These are phyloP conservation scores for Lactifluus subvellereus DNA, from an alignment of 768 basidiomycete genomes.

Conservation along the genomic window DNA sequence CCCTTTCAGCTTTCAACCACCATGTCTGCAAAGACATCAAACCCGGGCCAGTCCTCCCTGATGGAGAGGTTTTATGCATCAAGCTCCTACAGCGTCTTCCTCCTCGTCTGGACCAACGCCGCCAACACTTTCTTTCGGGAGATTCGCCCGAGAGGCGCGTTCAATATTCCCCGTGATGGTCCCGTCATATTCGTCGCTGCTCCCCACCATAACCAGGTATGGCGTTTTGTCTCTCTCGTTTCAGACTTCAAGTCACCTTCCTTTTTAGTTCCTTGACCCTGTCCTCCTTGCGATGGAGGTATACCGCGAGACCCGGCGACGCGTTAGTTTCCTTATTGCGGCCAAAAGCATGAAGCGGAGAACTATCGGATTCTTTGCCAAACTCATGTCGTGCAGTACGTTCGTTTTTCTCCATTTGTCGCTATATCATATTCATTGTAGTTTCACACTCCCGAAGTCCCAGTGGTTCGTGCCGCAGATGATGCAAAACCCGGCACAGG, in stretches of 20 bases:
- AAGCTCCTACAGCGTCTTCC: constrained; percentile 57
- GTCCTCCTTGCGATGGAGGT: constrained; percentile 76
- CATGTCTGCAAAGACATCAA: not conserved
- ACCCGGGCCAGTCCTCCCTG: not conserved
- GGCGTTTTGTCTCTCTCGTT: constrained; percentile 24
- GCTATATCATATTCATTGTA: not conserved
- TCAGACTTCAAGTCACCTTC: not conserved
- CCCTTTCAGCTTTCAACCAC: not conserved
- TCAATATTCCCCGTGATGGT: constrained; percentile 84
- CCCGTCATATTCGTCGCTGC: constrained; percentile 92
- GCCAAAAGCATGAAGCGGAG: constrained; percentile 81
- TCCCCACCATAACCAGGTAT: constrained; percentile 86
- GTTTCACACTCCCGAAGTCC: constrained; percentile 47
- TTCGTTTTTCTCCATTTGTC: constrained; percentile 12
- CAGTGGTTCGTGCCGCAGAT: constrained; percentile 89
- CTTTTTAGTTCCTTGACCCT: constrained; percentile 80
- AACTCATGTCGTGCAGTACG: constrained; percentile 84
- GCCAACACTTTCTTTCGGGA: constrained; percentile 95
- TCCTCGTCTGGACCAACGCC: constrained; percentile 77
- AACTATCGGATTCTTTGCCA: constrained; percentile 69
- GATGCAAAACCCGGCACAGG: constrained; percentile 73
- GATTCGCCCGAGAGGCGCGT: constrained; percentile 86
- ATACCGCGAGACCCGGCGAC: constrained; percentile 73
- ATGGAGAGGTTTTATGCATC: constrained; percentile 16
- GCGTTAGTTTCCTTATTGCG: constrained; percentile 81